These are phyloP conservation scores for Choiromyces venosus DNA, from an alignment of 495 filamentous ascomycete species.

Conservation along the genomic window DNA sequence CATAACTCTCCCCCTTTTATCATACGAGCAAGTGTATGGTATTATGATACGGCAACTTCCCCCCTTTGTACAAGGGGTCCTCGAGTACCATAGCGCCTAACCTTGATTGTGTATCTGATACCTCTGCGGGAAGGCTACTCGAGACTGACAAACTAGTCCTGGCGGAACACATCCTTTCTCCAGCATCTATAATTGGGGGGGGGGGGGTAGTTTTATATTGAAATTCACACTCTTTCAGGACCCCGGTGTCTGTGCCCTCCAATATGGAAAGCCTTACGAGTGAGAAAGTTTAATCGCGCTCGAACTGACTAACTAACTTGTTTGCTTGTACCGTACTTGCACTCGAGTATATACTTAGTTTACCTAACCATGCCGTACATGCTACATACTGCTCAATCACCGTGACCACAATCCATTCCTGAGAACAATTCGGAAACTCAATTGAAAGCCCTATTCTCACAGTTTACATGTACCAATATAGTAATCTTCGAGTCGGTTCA, in stretches of 20 bases:
- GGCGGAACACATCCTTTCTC: neutral
- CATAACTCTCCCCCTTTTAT: neutral
- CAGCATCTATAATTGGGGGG: neutral
- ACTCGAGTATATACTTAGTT: no score
- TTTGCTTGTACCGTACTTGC: no score
- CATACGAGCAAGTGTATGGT: neutral
- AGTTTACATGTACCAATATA: neutral
- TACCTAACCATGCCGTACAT: no score
- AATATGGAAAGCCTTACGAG: neutral
- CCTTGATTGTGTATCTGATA: neutral
- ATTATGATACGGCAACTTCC: neutral
- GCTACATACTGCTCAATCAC: neutral
- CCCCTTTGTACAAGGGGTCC: neutral
- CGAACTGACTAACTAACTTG: neutral
- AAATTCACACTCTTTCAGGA: neutral
- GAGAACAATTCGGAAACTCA: neutral
- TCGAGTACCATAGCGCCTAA: neutral
- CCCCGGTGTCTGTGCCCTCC: neutral
- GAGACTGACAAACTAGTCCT: neutral
- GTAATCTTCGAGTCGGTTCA: no score
- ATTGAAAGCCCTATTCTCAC: neutral
- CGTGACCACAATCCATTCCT: neutral
- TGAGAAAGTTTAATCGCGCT: neutral
- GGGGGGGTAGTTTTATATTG: neutral
- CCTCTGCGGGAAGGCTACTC: neutral